Conservation (phyloP, 2,329 filamentous ascomycete species). For the Alternaria consortialis region DNA sequence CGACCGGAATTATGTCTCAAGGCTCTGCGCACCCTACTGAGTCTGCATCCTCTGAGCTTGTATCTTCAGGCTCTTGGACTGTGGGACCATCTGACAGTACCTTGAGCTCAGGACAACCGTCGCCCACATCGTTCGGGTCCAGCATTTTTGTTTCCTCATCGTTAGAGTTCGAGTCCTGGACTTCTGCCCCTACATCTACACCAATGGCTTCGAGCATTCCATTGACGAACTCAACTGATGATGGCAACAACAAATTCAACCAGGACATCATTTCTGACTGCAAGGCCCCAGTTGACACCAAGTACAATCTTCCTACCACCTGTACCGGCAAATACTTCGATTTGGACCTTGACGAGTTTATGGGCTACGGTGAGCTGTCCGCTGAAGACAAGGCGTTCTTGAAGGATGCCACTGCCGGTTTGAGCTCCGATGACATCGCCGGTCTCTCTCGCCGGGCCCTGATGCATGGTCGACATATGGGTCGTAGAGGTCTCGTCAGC, state of each 20-base stretch:
- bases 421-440: background rate
- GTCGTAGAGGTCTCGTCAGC: background rate
- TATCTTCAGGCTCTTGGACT: too few species aligned
- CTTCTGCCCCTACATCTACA: background rate
- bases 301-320: slow-evolving; percentile 5
- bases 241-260: background rate
- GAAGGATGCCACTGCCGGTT: background rate
- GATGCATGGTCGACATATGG: background rate
- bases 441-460: background rate
- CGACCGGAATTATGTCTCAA: too few species aligned
- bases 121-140: too few species aligned
- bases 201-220: background rate
- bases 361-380: slow-evolving; percentile 2
- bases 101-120: too few species aligned
- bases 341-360: slow-evolving; percentile 2
- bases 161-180: background rate
- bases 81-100: too few species aligned
- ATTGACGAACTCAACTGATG: background rate
- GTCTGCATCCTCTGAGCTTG: too few species aligned
- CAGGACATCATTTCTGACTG: background rate
- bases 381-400: background rate
- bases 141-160: too few species aligned
- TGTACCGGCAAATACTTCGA: slow-evolving; percentile 2
- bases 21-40: too few species aligned
- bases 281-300: background rate